These are phyloP conservation scores for Herpetospermum pedunculosum DNA, from an alignment of 306 rosid genomes.

Conservation along the genomic window DNA sequence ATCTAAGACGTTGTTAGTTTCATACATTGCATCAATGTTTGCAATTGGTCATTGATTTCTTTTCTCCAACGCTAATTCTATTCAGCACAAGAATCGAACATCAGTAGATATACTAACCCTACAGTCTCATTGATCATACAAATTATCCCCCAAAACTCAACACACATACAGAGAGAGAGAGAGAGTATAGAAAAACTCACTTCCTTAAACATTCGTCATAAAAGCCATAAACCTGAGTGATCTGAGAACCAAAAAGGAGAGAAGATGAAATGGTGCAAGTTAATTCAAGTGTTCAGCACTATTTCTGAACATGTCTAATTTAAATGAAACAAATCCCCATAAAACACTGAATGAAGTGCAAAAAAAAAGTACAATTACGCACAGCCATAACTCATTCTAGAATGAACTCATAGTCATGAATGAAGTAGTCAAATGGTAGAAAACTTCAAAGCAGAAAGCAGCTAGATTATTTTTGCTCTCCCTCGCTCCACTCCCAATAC, in stretches of 20 bases:
- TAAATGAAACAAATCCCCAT: neutral
- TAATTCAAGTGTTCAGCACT: neutral
- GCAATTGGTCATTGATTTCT: neutral
- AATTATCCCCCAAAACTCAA: neutral
- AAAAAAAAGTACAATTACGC: neutral
- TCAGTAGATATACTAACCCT: neutral
- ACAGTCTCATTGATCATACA: slow-evolving; percentile 2
- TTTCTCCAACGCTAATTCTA: neutral
- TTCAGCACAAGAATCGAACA: neutral
- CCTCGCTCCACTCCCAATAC: slow-evolving; percentile 6
- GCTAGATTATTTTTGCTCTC: neutral
- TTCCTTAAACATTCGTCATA: slow-evolving; percentile 12
- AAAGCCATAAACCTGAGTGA: slow-evolving; percentile 11
- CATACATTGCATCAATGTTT: neutral
- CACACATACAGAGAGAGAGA: neutral
- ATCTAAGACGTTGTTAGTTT: neutral
- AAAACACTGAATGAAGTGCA: neutral
- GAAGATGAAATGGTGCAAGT: slow-evolving; percentile 5
- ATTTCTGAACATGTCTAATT: neutral
- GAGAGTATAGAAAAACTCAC: neutral
- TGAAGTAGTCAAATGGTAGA: neutral
- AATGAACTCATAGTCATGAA: too few species aligned
- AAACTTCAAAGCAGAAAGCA: slow-evolving; percentile 5
- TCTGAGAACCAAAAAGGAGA: slow-evolving; percentile 8
- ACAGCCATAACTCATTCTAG: slow-evolving; percentile 1